Evolutionary conservation across 1,139 yeast genomes (phyloP).

Genomic region (Yamadazyma epiphylla): DNA sequence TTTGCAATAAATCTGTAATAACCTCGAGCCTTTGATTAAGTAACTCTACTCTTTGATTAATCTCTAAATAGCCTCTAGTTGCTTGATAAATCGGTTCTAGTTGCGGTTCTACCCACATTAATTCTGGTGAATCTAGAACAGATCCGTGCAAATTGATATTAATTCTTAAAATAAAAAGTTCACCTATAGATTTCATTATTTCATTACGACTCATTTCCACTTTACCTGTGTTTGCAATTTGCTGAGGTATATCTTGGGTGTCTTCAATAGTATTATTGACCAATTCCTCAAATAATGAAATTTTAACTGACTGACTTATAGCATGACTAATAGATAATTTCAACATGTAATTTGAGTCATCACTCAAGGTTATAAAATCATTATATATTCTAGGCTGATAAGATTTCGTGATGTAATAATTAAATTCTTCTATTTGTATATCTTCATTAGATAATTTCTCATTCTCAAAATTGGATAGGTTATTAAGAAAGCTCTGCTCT

Average conservation of each 20-base stretch:
- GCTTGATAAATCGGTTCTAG: constrained; percentile 96
- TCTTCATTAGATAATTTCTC: constrained; percentile 90
- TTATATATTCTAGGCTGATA: constrained; percentile 95
- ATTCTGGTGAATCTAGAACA: constrained; percentile 90
- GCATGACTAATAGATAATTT: constrained; percentile 90
- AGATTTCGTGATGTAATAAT: constrained; percentile 86
- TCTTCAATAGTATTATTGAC: constrained; percentile 96
- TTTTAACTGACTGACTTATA: constrained; percentile 87
- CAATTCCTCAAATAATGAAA: constrained; percentile 88
- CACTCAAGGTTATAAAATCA: constrained; percentile 88
- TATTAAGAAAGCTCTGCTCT: constrained; percentile 77
- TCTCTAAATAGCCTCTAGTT: constrained; percentile 88
- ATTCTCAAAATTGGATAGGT: constrained; percentile 81
- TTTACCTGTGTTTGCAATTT: constrained; percentile 90
- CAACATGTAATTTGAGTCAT: constrained; percentile 86
- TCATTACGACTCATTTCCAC: constrained; percentile 92
- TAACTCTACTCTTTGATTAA: constrained; percentile 85
- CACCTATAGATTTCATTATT: constrained; percentile 95
- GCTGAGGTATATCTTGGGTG: constrained; percentile 95
- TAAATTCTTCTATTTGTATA: constrained; percentile 89
- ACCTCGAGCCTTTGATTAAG: constrained; percentile 91
- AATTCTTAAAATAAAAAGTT: constrained; percentile 83
- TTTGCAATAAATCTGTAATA: constrained; percentile 84
- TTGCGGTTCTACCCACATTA: constrained; percentile 99
- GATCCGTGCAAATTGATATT: constrained; percentile 93